Base-by-base conservation (phyloP, 2,329 filamentous ascomycete species). In the Clonostachys rhizophaga region DNA sequence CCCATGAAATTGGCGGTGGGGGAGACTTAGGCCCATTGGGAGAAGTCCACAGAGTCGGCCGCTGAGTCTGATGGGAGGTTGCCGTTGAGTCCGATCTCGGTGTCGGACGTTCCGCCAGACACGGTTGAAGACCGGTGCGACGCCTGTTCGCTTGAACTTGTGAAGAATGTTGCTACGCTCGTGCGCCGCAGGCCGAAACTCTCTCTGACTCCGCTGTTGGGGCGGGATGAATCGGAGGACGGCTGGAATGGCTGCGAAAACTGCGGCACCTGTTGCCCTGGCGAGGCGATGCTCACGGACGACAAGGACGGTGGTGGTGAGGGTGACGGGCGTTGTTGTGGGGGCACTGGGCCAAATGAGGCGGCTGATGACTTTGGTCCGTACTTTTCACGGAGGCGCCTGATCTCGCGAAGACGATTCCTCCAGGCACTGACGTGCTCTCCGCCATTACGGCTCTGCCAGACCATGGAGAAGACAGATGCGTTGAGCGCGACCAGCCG, bases 361-460 rank as follows among this genome's bases (percentile, higher is more conserved):
- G 24, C 24, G 24, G 24, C 24, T 30, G 51, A 50, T 35, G 55
- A 43, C 53, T 75, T 81, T 9, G 70, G 68, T 3, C 69, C 72
- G 54, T 86, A 77, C 49, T 78, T 81, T 49, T 95, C 89, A 30
- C 91, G 83, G 44, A 99, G 76, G 41, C 83, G 80, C 61, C 87
- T 86, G 61, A 99, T 95, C 62, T 92, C 88, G 43, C 87, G 82
- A 12, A 97, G 78, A 43, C 94, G 84, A 56, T 86, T 89, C 49
- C 90, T 84, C 94, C 94, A 97, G 9, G 89, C 89, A 11, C 90
- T 94, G 33, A 94, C 78, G 59, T 95, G 85, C 63, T 95, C 91
- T 48, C 87, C 87, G 6, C 85, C 86, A 52, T 87, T 81, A 42
- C 84, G 78, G 58, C 82, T 84, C 42, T 82, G 81, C 90, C 92